Evolutionary conservation across 192 early-diverging fungal genomes (phyloP), one percentile per base, ranked within the genome.

Genomic region (Phycomyces blakesleeanus): DNA sequence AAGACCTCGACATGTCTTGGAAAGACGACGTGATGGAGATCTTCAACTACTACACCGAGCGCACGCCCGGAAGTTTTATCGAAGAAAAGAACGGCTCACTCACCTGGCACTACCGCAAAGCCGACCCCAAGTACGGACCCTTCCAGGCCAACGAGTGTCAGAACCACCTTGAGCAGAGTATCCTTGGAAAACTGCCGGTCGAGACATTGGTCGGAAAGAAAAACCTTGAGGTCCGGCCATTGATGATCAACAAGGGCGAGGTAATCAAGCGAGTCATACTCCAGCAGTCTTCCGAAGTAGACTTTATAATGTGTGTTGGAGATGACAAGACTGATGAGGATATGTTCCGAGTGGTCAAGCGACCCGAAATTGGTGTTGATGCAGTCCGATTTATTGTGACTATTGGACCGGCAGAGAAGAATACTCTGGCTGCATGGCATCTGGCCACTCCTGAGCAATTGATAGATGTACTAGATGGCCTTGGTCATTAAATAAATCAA

Each of bases 101-200:
- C 18, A 96, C 95, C 41, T 99, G 95, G 97, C 95, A 99, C 70
- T 99, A 92, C 80, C 87, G 97, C 40, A 83, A 91, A 57, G 89
- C 95, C 5, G 97, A 99, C 71, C 95, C 95, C 6, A 90, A 91
- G 55, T 99, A 92, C 76, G 95, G 71, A 37, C 78, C 78, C 18
- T 99, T 98, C 84, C 97, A 99, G 78, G 90, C 94, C n/a, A 95
- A 96, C 64, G 96, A 99, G 68, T 96, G 92, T 71, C 91, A 93
- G 78, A 96, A 94, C 74, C 94, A 98, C 71, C 72, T 99, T 38
- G 92, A 96, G 71, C 84, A 91, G 57, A 85, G 89, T 9, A 81
- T 99, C 3, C 73, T 96, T n/a, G 90, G 92, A 4, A 95, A 95
- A 73, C 80, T 91, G 16, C 95, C 96, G 0, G 87, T 99, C 5